phyloP scores from a whole-genome alignment of 2,329 filamentous ascomycete genomes.

The Aspergillus sp. region DNA sequence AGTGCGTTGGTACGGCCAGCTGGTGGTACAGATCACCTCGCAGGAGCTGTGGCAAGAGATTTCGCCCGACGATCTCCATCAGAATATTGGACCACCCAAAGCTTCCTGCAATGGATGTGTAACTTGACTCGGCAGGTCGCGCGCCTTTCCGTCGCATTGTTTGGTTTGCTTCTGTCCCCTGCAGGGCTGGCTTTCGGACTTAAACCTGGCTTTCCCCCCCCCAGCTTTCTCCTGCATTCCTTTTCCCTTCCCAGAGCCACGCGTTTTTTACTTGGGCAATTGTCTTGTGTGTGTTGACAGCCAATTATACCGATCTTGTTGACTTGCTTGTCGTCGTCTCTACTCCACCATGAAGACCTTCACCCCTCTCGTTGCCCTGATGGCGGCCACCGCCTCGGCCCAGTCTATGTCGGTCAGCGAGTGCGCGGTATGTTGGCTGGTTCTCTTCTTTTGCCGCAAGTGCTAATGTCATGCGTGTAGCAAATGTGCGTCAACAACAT shows the following conservation, averaged over 20 bases:
- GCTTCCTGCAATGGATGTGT: not conserved
- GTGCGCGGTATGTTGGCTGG: constrained; percentile 20
- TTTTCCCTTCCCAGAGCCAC: no score
- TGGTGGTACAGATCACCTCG: no score
- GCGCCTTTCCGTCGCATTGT: not conserved
- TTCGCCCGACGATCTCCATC: not conserved
- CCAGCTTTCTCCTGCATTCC: no score
- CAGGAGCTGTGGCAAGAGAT: not conserved
- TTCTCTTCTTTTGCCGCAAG: not conserved
- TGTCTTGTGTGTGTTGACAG: not conserved
- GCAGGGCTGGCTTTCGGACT: no score
- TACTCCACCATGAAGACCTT: constrained; percentile 24
- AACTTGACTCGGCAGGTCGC: not conserved
- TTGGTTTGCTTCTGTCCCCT: not conserved
- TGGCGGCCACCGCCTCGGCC: constrained; percentile 19
- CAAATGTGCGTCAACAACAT: constrained; percentile 38
- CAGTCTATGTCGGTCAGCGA: constrained; percentile 17
- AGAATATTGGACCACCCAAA: not conserved
- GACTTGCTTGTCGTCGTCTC: not conserved
- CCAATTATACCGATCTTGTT: not conserved
- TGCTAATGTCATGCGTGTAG: constrained; percentile 15
- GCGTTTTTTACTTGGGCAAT: not conserved
- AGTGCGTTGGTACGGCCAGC: no score
- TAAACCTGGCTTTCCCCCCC: no score
- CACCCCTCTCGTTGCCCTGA: constrained; percentile 20